Conservation (phyloP, 2,329 filamentous ascomycete genomes). For the Ceratocystis cubensis region DNA sequence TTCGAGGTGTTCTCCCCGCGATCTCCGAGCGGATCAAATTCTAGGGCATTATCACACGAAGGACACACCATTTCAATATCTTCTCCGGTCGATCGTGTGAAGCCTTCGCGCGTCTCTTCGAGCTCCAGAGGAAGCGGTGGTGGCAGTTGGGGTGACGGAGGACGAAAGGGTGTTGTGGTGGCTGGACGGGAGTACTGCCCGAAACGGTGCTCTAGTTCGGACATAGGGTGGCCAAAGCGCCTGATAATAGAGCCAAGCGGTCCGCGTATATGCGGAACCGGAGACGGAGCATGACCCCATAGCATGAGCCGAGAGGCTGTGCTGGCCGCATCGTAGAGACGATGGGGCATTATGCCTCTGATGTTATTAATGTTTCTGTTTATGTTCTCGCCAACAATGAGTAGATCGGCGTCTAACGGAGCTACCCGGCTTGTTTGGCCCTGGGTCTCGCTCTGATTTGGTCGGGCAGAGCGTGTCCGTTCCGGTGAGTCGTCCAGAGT, state of each 20-base stretch:
- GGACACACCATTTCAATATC: constrained; percentile 70
- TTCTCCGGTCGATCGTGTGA: constrained; percentile 60
- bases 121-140: constrained; percentile 28
- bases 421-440: neutral
- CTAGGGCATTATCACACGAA: constrained; percentile 73
- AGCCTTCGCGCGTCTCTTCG: constrained; percentile 50
- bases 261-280: neutral
- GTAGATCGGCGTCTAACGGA: neutral
- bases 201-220: neutral
- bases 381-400: neutral
- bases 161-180: constrained; percentile 27
- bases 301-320: neutral
- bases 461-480: neutral
- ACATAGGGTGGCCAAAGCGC: neutral
- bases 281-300: neutral
- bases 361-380: neutral
- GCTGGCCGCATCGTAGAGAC: neutral
- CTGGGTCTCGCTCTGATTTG: neutral
- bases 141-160: constrained; percentile 25
- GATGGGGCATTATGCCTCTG: neutral
- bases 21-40: constrained; percentile 45
- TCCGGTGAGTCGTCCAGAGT: constrained; percentile 34
- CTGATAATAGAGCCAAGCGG: neutral
- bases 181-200: constrained; percentile 20
- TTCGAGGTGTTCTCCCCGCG: constrained; percentile 22